phyloP scores from a whole-genome alignment of 148 eudicot species.

The Rhododendron ferrugineum region DNA sequence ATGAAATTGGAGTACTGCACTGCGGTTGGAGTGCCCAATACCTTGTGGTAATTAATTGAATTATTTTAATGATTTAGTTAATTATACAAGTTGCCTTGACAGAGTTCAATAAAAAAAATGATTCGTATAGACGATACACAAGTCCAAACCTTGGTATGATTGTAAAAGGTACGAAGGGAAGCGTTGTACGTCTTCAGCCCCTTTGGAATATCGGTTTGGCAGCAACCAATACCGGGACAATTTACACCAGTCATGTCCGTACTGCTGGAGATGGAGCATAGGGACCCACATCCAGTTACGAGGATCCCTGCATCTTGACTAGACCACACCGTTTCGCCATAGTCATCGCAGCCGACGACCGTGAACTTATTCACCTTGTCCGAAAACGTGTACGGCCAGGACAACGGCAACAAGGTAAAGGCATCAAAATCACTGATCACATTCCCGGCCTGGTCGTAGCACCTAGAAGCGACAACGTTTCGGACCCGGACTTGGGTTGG shows the following conservation, averaged over 20 bases:
- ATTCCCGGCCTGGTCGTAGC: constrained; percentile 16
- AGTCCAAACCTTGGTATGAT: too few species aligned
- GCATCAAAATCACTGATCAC: not conserved
- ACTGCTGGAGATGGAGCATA: not conserved
- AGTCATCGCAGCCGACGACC: constrained; percentile 43
- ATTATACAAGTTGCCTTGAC: too few species aligned
- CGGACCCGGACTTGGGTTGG: constrained; percentile 9
- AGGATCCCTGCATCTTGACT: not conserved
- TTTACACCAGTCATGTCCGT: constrained; percentile 13
- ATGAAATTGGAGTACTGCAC: too few species aligned
- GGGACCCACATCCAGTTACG: constrained; percentile 14
- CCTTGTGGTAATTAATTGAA: too few species aligned
- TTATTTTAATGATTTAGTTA: too few species aligned
- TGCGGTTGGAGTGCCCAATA: too few species aligned
- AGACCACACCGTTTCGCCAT: not conserved
- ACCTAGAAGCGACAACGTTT: constrained; percentile 9
- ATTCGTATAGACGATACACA: too few species aligned
- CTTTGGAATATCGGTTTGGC: constrained; percentile 18
- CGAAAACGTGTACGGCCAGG: constrained; percentile 15
- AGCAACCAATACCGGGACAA: constrained; percentile 31
- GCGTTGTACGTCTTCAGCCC: not conserved
- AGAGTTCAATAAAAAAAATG: too few species aligned
- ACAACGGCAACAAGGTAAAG: not conserved
- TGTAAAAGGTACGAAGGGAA: fast-evolving
- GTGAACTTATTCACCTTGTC: constrained; percentile 30